Conservation (phyloP, 2,329 filamentous ascomycete genomes). For the Pseudogymnoascus sp. region DNA sequence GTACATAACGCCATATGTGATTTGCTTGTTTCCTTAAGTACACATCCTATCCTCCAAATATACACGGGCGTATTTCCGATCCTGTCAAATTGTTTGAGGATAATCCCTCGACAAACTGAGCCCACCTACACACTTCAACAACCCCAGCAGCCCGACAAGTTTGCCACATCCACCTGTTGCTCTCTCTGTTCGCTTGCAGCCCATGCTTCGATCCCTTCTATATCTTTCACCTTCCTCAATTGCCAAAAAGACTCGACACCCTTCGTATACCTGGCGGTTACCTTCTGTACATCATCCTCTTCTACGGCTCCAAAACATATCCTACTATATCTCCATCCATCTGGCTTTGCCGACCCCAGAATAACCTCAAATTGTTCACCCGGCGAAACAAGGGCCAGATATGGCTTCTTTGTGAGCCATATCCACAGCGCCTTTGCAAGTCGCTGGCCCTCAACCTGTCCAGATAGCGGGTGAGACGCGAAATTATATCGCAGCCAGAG, state of each 20-base stretch:
- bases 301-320: constrained; percentile 80
- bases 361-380: constrained; percentile 69
- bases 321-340: constrained; percentile 66
- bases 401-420: constrained; percentile 61
- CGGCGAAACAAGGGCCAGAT: constrained; percentile 62
- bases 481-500: constrained; percentile 72
- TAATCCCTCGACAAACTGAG: neutral
- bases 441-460: constrained; percentile 43
- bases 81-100: neutral
- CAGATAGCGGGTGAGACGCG: constrained; percentile 60
- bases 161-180: neutral
- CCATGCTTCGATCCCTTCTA: constrained; percentile 45
- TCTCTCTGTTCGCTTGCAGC: neutral
- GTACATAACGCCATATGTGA: neutral
- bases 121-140: neutral
- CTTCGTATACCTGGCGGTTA: constrained; percentile 57
- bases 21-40: neutral
- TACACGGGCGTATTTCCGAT: neutral
- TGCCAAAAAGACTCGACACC: constrained; percentile 71
- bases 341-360: constrained; percentile 45
- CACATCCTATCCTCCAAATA: neutral
- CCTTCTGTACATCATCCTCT: constrained; percentile 58
- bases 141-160: neutral
- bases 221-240: constrained; percentile 57
- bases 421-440: constrained; percentile 64